Evolutionary conservation across 2,329 filamentous ascomycete species (phyloP).

Genomic region (Scopulariopsis brevicaulis): DNA sequence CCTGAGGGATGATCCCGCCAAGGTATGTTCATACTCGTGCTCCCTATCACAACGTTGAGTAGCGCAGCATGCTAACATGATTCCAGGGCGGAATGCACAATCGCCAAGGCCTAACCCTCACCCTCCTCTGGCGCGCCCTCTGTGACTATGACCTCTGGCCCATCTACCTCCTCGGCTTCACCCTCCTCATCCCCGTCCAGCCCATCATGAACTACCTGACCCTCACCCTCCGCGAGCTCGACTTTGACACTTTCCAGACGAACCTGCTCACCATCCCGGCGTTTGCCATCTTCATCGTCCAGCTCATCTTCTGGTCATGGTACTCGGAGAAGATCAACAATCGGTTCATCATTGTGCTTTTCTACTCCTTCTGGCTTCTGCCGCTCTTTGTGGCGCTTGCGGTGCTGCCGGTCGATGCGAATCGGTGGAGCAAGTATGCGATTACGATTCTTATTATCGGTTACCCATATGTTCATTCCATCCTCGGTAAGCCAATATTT

Average conservation of each 20-base stretch:
- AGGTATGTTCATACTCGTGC: constrained; percentile 13
- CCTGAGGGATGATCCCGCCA: constrained; percentile 46
- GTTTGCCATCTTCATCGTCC: constrained; percentile 18
- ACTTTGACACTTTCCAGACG: constrained; percentile 38
- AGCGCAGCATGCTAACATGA: not conserved
- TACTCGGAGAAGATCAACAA: constrained; percentile 30
- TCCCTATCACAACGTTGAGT: not conserved
- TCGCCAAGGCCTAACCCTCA: constrained; percentile 38
- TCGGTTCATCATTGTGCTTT: constrained; percentile 27
- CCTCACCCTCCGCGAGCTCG: constrained; percentile 35
- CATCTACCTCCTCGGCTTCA: constrained; percentile 36
- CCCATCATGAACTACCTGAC: constrained; percentile 39
- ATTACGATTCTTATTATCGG: constrained; percentile 21
- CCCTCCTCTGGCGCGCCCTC: constrained; percentile 36
- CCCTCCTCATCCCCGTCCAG: constrained; percentile 31
- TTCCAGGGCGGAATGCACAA: constrained; percentile 45
- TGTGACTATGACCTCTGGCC: constrained; percentile 48
- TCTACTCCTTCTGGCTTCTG: constrained; percentile 38
- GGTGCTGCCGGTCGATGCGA: constrained; percentile 12
- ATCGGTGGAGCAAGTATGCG: constrained; percentile 18
- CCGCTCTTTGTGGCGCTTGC: constrained; percentile 37
- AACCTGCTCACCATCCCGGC: constrained; percentile 45
- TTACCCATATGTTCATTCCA: constrained; percentile 16
- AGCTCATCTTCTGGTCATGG: constrained; percentile 33
- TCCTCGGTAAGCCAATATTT: not conserved